Evolutionary conservation across 176 grass and related monocot species (phyloP).

Genomic region (Calamus simplicifolius): DNA sequence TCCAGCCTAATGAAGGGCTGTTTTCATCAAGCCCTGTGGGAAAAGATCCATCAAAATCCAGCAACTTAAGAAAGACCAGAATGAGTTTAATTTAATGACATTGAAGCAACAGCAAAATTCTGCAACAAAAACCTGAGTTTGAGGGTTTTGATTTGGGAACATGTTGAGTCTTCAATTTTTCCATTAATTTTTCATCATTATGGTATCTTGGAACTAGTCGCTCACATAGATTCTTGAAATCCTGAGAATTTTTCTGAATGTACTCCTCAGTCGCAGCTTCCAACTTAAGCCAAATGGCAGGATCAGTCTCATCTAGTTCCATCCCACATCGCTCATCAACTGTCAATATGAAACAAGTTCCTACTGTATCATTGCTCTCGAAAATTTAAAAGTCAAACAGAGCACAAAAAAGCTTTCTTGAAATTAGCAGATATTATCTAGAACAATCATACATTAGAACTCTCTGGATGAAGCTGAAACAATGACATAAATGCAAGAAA

Average conservation of each 20-base stretch:
- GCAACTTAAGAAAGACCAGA: neutral
- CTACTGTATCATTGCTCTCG: too few relatives aligned
- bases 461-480: too few relatives aligned
- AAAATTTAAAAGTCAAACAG: too few relatives aligned
- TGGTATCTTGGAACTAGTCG: slow-evolving; percentile 65
- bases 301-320: slow-evolving; percentile 98
- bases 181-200: slow-evolving; percentile 52
- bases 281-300: slow-evolving; percentile 83
- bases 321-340: slow-evolving; percentile 97
- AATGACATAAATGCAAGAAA: too few relatives aligned
- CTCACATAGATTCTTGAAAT: slow-evolving; percentile 86
- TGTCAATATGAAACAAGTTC: slow-evolving; percentile 16
- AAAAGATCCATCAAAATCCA: too few relatives aligned
- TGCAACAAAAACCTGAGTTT: slow-evolving; percentile 43
- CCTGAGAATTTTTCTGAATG: slow-evolving; percentile 60
- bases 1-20: slow-evolving; percentile 90
- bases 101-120: too few relatives aligned
- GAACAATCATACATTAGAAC: too few relatives aligned
- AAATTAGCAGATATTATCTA: too few relatives aligned
- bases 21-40: slow-evolving; percentile 44
- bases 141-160: slow-evolving; percentile 53
- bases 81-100: neutral
- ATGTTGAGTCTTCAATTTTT: slow-evolving; percentile 59
- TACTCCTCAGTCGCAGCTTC: slow-evolving; percentile 91
- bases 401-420: too few relatives aligned